Base-by-base conservation (phyloP, 331 rosid species). In the Malus hybrid region DNA sequence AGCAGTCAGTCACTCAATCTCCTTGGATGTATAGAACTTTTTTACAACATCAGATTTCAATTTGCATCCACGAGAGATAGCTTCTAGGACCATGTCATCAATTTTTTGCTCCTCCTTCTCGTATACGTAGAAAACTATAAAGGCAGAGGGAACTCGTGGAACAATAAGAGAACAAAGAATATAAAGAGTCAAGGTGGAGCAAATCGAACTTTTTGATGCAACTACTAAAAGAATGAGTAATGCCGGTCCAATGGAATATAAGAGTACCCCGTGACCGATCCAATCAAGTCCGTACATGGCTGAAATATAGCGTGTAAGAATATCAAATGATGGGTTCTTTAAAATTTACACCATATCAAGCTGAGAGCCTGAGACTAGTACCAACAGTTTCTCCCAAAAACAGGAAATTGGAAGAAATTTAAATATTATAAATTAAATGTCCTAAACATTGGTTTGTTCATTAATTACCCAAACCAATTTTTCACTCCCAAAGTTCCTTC, bases 31-130 rank as follows among this genome's bases (percentile, higher is more conserved):
- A 34, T 74, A 75, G 80, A 85, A 64, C 80, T 84, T 94, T 57
- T 70, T 65, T 69, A 79, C 75, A 31, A 87, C 11, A 73, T 86
- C 83, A 56, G 91, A 86, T 81, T 84, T 92, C 79, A 90, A 69
- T 81, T 87, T 86, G 90, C 86, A 73, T 74, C 88, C 92, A 72
- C 79, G 76, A 75, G 89, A 77, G 77, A 71, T 77, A 27, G 82
- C 29, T 75, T 76, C 76, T 10, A 81, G 69, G 59, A 86, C 81
- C 84, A 88, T 10, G 67, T 75, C 85, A 82, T 90, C 97, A 59
- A 94, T 88, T 69, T 85, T 91, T 80, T 88, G 83, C 80, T 94
- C 97, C 83, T 90, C 86, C 85, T 85, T 85, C 79, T 94, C 99
- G 68, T 94, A 92, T n/a, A 86, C 67, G 69, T 79, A 85, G 86